Conservation (phyloP, 179 eudicot genomes). For the Gypsophila paniculata region DNA sequence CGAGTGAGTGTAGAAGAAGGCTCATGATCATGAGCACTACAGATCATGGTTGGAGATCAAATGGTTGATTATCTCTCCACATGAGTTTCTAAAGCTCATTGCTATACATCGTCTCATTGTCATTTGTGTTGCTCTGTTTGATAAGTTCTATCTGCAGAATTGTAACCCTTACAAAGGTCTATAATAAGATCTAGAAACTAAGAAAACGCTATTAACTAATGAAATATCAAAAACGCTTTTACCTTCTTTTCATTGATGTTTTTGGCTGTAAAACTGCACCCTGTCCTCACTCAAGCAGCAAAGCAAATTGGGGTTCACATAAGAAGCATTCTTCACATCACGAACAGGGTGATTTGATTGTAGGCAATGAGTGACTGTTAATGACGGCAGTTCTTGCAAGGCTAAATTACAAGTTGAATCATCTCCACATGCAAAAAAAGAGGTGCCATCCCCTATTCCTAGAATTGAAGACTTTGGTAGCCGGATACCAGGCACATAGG, state of each 20-base stretch:
- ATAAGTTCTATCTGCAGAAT: too few relatives aligned
- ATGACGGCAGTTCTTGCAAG: conserved; percentile 59
- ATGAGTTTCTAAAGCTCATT: too few relatives aligned
- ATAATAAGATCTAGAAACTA: not conserved
- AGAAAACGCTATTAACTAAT: not conserved
- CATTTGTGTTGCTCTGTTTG: too few relatives aligned
- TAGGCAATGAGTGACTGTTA: conserved; percentile 39
- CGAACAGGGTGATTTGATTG: conserved; percentile 45
- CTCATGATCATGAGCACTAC: too few relatives aligned
- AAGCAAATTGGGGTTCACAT: conserved; percentile 35
- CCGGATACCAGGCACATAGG: conserved; percentile 56
- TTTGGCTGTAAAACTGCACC: conserved; percentile 51
- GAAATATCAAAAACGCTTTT: conserved; percentile 2
- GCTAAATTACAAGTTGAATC: conserved; percentile 50
- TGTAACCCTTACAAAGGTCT: not conserved
- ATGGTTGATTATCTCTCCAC: too few relatives aligned
- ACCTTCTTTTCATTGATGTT: conserved; percentile 34
- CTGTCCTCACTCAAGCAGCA: conserved; percentile 65
- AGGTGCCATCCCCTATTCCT: conserved; percentile 27
- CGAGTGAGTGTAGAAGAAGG: too few relatives aligned
- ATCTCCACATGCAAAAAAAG: conserved; percentile 60
- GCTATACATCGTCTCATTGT: too few relatives aligned
- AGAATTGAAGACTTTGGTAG: conserved; percentile 68
- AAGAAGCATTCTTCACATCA: conserved; percentile 52
- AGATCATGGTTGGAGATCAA: too few relatives aligned